These are phyloP conservation scores for Blastobotrys serpentis DNA, from an alignment of 1,139 yeast genomes.

Conservation along the genomic window DNA sequence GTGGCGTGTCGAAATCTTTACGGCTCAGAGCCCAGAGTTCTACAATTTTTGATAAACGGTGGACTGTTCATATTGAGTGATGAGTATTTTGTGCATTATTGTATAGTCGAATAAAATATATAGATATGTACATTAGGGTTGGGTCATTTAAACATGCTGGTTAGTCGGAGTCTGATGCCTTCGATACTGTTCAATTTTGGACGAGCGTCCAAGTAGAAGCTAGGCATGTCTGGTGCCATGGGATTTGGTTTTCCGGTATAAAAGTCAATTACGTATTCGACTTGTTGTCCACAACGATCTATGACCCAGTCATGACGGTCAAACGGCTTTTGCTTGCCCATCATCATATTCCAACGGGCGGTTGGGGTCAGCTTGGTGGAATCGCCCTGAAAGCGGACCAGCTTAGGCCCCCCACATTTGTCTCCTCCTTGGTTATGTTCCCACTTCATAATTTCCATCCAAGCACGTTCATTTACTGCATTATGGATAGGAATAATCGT, in stretches of 20 bases:
- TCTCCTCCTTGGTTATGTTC: constrained; percentile 59
- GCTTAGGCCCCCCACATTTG: constrained; percentile 76
- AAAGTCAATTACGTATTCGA: constrained; percentile 92
- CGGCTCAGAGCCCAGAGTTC: no score
- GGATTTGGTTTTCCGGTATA: constrained; percentile 65
- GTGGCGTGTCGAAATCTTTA: no score
- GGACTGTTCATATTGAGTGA: no score
- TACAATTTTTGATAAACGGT: no score
- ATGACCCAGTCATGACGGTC: constrained; percentile 96
- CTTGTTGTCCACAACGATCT: constrained; percentile 78
- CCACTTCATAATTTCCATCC: constrained; percentile 85
- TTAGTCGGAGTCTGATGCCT: constrained; percentile 69
- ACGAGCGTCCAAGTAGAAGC: constrained; percentile 82
- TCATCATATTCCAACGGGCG: constrained; percentile 70
- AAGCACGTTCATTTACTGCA: constrained; percentile 88
- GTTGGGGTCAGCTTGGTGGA: constrained; percentile 81
- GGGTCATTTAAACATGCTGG: constrained; percentile 32
- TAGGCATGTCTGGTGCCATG: constrained; percentile 47
- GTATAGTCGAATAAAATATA: background rate
- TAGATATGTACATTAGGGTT: background rate
- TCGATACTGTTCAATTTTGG: constrained; percentile 83
- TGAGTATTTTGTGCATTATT: no score
- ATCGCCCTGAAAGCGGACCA: constrained; percentile 88
- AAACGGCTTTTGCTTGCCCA: constrained; percentile 76
- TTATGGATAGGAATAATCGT: constrained; percentile 93